phyloP scores from a whole-genome alignment of 2,329 filamentous ascomycete genomes.

The Cercospora canescens region DNA sequence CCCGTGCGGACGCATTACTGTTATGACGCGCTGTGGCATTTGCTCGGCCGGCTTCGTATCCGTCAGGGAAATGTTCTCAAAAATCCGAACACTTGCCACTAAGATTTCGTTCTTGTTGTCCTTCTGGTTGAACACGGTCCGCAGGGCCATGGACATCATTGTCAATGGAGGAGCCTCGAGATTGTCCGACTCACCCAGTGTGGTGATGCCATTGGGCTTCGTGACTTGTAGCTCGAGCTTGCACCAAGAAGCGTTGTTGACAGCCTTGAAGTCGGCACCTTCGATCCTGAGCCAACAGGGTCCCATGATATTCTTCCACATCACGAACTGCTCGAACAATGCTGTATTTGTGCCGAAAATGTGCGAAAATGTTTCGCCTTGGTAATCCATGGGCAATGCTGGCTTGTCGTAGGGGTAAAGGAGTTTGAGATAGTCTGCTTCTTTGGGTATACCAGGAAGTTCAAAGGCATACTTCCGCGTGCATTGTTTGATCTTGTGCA shows the following conservation, averaged over 20 bases:
- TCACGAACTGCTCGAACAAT: slow-evolving; percentile 95
- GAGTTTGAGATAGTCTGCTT: slow-evolving; percentile 91
- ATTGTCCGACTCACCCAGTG: slow-evolving; percentile 74
- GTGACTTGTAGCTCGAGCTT: slow-evolving; percentile 86
- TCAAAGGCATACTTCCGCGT: slow-evolving; percentile 96
- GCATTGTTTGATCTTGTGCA: slow-evolving; percentile 92
- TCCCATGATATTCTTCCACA: slow-evolving; percentile 99
- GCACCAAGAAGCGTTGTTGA: slow-evolving; percentile 95
- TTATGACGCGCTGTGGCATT: slow-evolving; percentile 87
- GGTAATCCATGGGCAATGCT: slow-evolving; percentile 66
- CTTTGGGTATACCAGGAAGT: slow-evolving; percentile 78
- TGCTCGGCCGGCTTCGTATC: slow-evolving; percentile 89
- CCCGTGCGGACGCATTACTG: slow-evolving; percentile 79
- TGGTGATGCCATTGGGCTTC: slow-evolving; percentile 73
- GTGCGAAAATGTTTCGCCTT: slow-evolving; percentile 87
- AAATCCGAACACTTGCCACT: slow-evolving; percentile 86
- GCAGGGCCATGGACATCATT: slow-evolving; percentile 90
- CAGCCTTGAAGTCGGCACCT: slow-evolving; percentile 75
- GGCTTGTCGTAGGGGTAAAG: slow-evolving; percentile 91
- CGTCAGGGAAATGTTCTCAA: slow-evolving; percentile 82
- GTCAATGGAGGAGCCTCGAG: slow-evolving; percentile 84
- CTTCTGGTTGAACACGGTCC: slow-evolving; percentile 84
- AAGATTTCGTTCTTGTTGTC: slow-evolving; percentile 97
- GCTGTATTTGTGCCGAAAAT: slow-evolving; percentile 93
- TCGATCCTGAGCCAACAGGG: slow-evolving; percentile 95